These are phyloP conservation scores for Talaromyces sp. DNA, from an alignment of 2,329 filamentous ascomycete genomes.

Conservation along the genomic window DNA sequence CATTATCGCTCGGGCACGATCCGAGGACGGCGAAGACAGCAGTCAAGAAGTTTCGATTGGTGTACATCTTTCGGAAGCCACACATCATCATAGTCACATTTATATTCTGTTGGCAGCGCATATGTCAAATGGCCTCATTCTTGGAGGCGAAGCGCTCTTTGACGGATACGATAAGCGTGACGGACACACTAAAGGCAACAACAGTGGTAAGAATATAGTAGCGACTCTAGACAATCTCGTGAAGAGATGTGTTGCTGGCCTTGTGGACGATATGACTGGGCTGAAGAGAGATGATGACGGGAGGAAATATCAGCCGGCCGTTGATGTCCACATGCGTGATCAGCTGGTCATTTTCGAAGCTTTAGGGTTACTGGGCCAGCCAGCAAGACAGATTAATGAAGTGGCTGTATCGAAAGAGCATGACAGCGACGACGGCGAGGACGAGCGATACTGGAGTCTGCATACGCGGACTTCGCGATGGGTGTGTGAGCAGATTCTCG, in stretches of 20 bases:
- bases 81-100: slow-evolving; percentile 43
- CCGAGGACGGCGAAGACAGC: slow-evolving; percentile 5
- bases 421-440: slow-evolving; percentile 26
- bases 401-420: neutral
- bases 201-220: slow-evolving; percentile 23
- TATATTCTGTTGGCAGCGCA: slow-evolving; percentile 57
- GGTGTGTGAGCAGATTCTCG: slow-evolving; percentile 42
- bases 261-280: slow-evolving; percentile 45
- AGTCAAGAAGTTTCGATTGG: slow-evolving; percentile 23
- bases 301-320: slow-evolving; percentile 35
- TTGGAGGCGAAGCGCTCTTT: slow-evolving; percentile 53
- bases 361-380: slow-evolving; percentile 38
- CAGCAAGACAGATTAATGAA: slow-evolving; percentile 20
- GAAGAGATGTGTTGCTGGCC: slow-evolving; percentile 41
- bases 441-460: slow-evolving; percentile 34
- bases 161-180: slow-evolving; percentile 26
- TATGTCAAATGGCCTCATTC: slow-evolving; percentile 44
- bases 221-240: slow-evolving; percentile 37
- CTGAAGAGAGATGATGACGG: neutral
- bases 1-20: slow-evolving; percentile 13
- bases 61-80: slow-evolving; percentile 40
- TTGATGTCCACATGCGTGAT: slow-evolving; percentile 56
- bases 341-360: slow-evolving; percentile 60
- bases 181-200: neutral
- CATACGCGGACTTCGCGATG: slow-evolving; percentile 45